phyloP scores from a whole-genome alignment of 768 basidiomycete species.

The Cystobasidium onofrii region DNA sequence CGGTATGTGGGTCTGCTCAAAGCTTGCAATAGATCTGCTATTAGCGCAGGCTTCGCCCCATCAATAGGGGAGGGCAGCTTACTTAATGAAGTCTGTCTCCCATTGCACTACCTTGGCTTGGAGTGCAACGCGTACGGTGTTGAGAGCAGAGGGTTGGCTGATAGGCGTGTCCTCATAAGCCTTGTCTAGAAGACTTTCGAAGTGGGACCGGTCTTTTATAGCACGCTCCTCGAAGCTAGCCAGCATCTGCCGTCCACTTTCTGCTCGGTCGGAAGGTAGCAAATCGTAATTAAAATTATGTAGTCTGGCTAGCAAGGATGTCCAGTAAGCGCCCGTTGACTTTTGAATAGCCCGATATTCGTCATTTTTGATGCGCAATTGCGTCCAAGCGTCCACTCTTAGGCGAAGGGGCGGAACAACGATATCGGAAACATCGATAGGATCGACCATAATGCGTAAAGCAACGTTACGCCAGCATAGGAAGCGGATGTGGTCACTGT shows the following conservation, averaged over 20 bases:
- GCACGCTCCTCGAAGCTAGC: constrained; percentile 63
- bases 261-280: constrained; percentile 49
- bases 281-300: constrained; percentile 37
- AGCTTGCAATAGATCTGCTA: constrained; percentile 36
- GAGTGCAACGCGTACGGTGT: constrained; percentile 76
- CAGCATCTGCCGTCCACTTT: constrained; percentile 54
- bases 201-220: constrained; percentile 59
- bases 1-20: constrained; percentile 51
- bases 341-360: constrained; percentile 71
- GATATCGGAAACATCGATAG: constrained; percentile 72
- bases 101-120: constrained; percentile 95
- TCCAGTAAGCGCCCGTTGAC: constrained; percentile 55
- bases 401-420: constrained; percentile 81
- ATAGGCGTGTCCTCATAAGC: constrained; percentile 62
- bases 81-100: constrained; percentile 81
- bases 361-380: constrained; percentile 80
- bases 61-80: background rate
- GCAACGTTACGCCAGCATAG: constrained; percentile 56
- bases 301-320: constrained; percentile 48
- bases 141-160: constrained; percentile 76
- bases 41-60: too few relatives aligned
- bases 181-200: constrained; percentile 62
- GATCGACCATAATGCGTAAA: constrained; percentile 71
- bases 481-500: constrained; percentile 82
- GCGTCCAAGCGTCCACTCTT: constrained; percentile 73